Conservation (phyloP, 208 protist genomes). For the Leishmania major region DNA sequence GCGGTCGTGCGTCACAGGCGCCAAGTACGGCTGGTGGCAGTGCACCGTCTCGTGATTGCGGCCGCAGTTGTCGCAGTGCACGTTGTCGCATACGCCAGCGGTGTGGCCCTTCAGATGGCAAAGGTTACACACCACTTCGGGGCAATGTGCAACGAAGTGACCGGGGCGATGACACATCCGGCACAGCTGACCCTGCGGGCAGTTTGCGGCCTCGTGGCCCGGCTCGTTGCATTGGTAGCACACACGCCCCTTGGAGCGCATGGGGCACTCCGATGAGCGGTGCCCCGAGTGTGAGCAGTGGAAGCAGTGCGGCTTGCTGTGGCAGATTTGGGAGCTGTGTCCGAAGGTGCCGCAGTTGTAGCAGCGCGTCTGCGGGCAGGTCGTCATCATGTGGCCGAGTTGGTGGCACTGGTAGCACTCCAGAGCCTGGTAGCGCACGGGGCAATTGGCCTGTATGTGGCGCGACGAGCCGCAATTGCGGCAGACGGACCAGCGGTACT, state of each 20-base stretch:
- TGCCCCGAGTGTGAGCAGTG: slow-evolving; percentile 84
- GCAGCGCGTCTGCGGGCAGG: slow-evolving; percentile 84
- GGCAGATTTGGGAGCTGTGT: slow-evolving; percentile 83
- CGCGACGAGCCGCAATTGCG: slow-evolving; percentile 72
- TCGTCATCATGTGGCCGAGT: slow-evolving; percentile 78
- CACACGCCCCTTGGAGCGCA: slow-evolving; percentile 69
- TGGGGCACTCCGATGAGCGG: slow-evolving; percentile 77
- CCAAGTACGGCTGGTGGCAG: slow-evolving; percentile 33
- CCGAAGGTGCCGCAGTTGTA: slow-evolving; percentile 90
- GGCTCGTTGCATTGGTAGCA: slow-evolving; percentile 92
- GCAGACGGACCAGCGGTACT: slow-evolving; percentile 62
- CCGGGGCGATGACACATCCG: slow-evolving; percentile 79
- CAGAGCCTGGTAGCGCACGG: slow-evolving; percentile 56
- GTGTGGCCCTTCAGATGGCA: slow-evolving; percentile 85
- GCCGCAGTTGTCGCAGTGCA: slow-evolving; percentile 49
- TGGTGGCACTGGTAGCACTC: slow-evolving; percentile 90
- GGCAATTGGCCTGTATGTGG: slow-evolving; percentile 76
- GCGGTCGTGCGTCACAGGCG: slow-evolving; percentile 22
- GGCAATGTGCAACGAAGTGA: slow-evolving; percentile 81
- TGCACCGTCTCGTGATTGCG: slow-evolving; percentile 38
- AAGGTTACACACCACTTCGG: slow-evolving; percentile 63
- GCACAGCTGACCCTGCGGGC: slow-evolving; percentile 75
- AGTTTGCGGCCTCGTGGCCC: slow-evolving; percentile 81
- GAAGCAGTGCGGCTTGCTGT: slow-evolving; percentile 87
- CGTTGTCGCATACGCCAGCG: slow-evolving; percentile 62